These are phyloP conservation scores for Aspergillus sp. DNA, from an alignment of 2,329 filamentous ascomycete species.

Conservation along the genomic window DNA sequence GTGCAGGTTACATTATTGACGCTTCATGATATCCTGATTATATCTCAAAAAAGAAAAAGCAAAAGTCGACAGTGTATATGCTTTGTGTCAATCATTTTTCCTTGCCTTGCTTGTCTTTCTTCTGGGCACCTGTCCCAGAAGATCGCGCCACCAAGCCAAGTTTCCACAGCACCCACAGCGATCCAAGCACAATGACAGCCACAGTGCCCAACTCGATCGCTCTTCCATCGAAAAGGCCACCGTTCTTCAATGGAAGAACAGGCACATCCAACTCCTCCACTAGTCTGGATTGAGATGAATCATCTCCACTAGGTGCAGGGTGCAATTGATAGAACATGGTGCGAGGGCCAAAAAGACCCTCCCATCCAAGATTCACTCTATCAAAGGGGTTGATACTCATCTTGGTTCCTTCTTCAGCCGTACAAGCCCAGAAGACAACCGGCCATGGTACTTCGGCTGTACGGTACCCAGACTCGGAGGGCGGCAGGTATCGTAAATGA, in stretches of 20 bases:
- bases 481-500: constrained; percentile 77
- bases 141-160: constrained; percentile 34
- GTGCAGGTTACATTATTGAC: background rate
- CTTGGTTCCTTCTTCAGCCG: constrained; percentile 54
- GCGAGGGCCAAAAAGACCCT: constrained; percentile 67
- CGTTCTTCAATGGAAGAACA: constrained; percentile 55
- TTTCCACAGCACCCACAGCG: constrained; percentile 65
- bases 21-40: background rate
- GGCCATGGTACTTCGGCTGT: constrained; percentile 69
- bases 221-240: constrained; percentile 30
- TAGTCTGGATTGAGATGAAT: constrained; percentile 26
- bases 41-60: constrained; percentile 2
- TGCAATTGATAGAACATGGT: constrained; percentile 80
- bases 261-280: constrained; percentile 59
- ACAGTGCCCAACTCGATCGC: constrained; percentile 54
- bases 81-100: constrained; percentile 17
- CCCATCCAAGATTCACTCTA: constrained; percentile 76
- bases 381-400: constrained; percentile 82
- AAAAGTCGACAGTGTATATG: constrained; percentile 1
- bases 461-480: constrained; percentile 52
- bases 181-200: constrained; percentile 57
- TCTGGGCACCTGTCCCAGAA: constrained; percentile 11
- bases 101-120: constrained; percentile 17
- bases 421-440: constrained; percentile 85
- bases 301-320: constrained; percentile 39